phyloP scores from a whole-genome alignment of 768 basidiomycete species.

The Leccinum incarnatum region DNA sequence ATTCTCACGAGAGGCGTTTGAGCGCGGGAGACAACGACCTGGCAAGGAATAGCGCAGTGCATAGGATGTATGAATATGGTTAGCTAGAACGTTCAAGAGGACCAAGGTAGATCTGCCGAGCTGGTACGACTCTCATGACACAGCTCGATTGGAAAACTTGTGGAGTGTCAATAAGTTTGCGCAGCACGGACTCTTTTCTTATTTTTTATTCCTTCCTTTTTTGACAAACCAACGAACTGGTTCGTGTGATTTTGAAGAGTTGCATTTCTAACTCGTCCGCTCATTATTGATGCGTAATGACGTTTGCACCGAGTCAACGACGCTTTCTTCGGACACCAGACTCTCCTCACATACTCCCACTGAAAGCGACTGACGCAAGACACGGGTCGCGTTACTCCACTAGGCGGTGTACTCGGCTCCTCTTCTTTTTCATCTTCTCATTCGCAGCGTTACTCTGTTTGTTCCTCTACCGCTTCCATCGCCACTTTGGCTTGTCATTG shows the following conservation, averaged over 20 bases:
- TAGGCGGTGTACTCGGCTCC: constrained; percentile 13
- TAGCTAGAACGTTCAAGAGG: too few species aligned
- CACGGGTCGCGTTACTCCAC: background rate
- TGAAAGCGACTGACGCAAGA: constrained; percentile 12
- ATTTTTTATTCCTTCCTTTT: constrained; percentile 1
- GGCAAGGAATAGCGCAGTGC: background rate
- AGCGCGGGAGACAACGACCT: background rate
- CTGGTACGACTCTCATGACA: too few species aligned
- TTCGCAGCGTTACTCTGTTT: constrained; percentile 12
- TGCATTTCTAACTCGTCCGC: background rate
- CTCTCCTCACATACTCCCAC: constrained; percentile 15
- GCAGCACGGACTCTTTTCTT: background rate
- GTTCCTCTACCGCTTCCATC: constrained; percentile 7
- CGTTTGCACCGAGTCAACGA: constrained; percentile 1
- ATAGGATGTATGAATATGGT: background rate
- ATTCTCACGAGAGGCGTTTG: background rate
- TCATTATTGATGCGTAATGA: constrained; percentile 3
- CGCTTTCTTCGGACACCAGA: constrained; percentile 5
- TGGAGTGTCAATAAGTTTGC: too few species aligned
- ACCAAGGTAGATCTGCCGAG: background rate
- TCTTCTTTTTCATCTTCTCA: constrained; percentile 12
- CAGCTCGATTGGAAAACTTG: too few species aligned
- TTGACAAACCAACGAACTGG: background rate
- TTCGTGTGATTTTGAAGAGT: background rate
- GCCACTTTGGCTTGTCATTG: background rate